These are phyloP conservation scores for Hyphopichia buzzinii DNA, from an alignment of 1,139 yeast genomes.

Conservation along the genomic window DNA sequence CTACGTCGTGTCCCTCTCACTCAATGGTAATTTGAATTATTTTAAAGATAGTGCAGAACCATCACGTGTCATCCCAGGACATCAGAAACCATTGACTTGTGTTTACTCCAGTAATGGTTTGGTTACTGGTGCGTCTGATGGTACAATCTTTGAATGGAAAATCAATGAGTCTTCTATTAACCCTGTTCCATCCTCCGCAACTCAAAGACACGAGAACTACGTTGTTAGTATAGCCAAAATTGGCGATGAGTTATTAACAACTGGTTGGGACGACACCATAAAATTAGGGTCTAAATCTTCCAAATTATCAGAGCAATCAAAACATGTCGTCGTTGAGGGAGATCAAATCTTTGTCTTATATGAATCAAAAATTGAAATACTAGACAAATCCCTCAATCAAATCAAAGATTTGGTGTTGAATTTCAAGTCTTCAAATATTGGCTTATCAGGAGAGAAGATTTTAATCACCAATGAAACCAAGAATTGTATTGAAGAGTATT, in stretches of 20 bases:
- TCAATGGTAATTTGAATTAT: constrained; percentile 69
- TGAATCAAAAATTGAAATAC: constrained; percentile 44
- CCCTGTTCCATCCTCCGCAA: constrained; percentile 26
- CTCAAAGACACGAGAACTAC: constrained; percentile 54
- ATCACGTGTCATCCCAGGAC: constrained; percentile 59
- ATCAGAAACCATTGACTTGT: constrained; percentile 74
- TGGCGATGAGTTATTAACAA: constrained; percentile 41
- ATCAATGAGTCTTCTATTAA: constrained; percentile 23
- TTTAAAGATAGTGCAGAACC: constrained; percentile 44
- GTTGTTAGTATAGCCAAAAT: constrained; percentile 45
- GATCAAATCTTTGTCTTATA: constrained; percentile 42
- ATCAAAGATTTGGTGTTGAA: constrained; percentile 21
- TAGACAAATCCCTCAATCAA: constrained; percentile 20
- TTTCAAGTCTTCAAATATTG: constrained; percentile 40
- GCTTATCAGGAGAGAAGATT: constrained; percentile 31
- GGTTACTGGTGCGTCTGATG: constrained; percentile 82
- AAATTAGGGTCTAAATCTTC: constrained; percentile 39
- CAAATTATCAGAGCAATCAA: constrained; percentile 62
- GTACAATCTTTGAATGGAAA: constrained; percentile 64
- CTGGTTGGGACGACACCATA: constrained; percentile 90
- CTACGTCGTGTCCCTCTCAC: constrained; percentile 62
- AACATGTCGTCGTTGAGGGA: constrained; percentile 37
- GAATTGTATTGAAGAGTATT: constrained; percentile 31
- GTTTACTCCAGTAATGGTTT: constrained; percentile 24
- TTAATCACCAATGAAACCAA: constrained; percentile 52